Evolutionary conservation across 768 basidiomycete genomes (phyloP), one percentile per base, ranked within the genome.

Genomic region (Psilocybe subaeruginosa): DNA sequence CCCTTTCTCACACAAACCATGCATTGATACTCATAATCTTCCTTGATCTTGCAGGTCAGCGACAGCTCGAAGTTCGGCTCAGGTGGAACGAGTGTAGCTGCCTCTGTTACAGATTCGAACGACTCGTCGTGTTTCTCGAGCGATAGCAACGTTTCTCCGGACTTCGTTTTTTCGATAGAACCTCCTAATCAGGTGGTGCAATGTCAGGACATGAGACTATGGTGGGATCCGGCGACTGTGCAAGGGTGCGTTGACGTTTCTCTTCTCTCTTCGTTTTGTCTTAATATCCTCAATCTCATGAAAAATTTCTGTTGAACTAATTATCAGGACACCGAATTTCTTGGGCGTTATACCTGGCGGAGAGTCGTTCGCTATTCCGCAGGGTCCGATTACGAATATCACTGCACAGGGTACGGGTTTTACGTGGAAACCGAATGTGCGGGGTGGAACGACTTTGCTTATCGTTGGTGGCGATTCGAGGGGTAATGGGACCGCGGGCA

Each of bases 261-360:
- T 48, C 52, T 49, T 53, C 50, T 55, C n/a, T 46, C 5, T 47
- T 29, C 16, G 11, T 48, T 27, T 31, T 16, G 35, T 39, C 62
- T 8, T 31, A 17, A 62, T 45, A 2, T 30, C 48, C 30, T 39
- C 19, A 57, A 9, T 53, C 41, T 43, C n/a, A 4, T 39, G 12
- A 17, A 8, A 12, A 47, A 8, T 37, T 33, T 47, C n/a, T 57
- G 2, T 23, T 23, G 23, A 23, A 23, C 23, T 2, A 23, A 23
- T 2, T 23, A 23, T 43, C 61, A 90, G 90, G 14, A 83, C 69
- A 0, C 80, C 85, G n/a, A 80, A 71, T 35, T 90, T 91, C 70
- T 77, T 85, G 27, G 90, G 90, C 3, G 78, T 92, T 46, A 92
- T 93, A 33, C 92, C 92, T 1, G 92, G 92, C 0, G 92, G 92